phyloP scores from a whole-genome alignment of 352 stramenopile genomes.

The Globisporangium acanthophoron region DNA sequence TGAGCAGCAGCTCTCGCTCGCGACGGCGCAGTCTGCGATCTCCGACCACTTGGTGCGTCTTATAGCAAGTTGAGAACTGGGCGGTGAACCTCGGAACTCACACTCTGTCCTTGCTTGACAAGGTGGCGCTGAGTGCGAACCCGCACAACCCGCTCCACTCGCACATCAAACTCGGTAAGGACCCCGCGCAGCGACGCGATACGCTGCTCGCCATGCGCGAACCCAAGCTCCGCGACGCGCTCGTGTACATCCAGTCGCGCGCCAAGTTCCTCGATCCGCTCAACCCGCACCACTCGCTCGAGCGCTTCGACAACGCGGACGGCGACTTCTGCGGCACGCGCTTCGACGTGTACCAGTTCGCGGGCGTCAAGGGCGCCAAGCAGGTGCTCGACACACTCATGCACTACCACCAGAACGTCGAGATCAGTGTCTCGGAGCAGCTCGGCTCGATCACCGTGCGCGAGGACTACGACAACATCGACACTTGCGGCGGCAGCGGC shows the following conservation, averaged over 20 bases:
- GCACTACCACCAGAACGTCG: slow-evolving; percentile 44
- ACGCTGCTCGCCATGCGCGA: slow-evolving; percentile 26
- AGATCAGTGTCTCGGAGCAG: slow-evolving; percentile 51
- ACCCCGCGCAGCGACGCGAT: slow-evolving; percentile 19
- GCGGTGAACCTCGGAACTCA: too few species aligned
- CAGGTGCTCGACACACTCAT: slow-evolving; percentile 48
- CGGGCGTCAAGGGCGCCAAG: slow-evolving; percentile 31
- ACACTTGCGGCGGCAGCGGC: slow-evolving; percentile 6
- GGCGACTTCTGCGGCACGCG: slow-evolving; percentile 27
- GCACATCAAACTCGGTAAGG: slow-evolving; percentile 34
- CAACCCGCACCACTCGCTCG: slow-evolving; percentile 27
- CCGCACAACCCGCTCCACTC: slow-evolving; percentile 21
- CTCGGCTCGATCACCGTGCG: slow-evolving; percentile 43
- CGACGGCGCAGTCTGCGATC: slow-evolving; percentile 26
- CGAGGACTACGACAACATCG: slow-evolving; percentile 31
- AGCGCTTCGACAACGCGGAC: slow-evolving; percentile 30
- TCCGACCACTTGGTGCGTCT: slow-evolving; percentile 20
- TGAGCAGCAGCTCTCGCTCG: slow-evolving; percentile 25
- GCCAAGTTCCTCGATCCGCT: slow-evolving; percentile 31
- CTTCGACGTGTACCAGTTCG: slow-evolving; percentile 40
- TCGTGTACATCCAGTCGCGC: slow-evolving; percentile 31
- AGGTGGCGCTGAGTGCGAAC: neutral
- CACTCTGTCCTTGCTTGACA: neutral
- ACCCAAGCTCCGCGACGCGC: slow-evolving; percentile 28
- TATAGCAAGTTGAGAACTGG: too few species aligned